Base-by-base conservation (phyloP, 257 asterid genomes). In the Primulina tabacum region DNA sequence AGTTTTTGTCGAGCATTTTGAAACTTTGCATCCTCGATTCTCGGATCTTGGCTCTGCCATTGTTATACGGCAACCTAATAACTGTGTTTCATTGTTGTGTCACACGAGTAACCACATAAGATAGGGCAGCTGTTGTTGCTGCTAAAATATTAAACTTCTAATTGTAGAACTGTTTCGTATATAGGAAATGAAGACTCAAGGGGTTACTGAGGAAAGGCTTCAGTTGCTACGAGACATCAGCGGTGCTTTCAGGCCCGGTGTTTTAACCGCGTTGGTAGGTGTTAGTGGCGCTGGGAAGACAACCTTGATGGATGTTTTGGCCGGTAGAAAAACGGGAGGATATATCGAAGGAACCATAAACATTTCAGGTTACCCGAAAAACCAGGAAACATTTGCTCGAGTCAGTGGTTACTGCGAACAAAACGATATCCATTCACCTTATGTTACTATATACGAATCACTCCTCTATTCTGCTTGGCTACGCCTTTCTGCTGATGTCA, bases 281-380 rank as follows among this genome's bases (percentile, higher is more conserved):
- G 95, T 90, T 28, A 90, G 96, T 77, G 97, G 97, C 35, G 97
- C 97, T 34, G 97, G 97, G 81, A 90, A 90, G 83, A 88, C 97
- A 28, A 90, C 97, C 32, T 83, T 90, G 65, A 90, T 90, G 97
- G 97, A 90, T 68, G 97, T 90, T 67, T 82, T 90, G 63, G 97
- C 96, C 0, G 97, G 97, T 55, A 75, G 97, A 67, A 90, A 90
- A 38, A 90, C 97, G 1, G 96, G 94, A 18, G 97, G 97, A 1
- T 81, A 85, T 64, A 88, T 78, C 0, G 97, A 90, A 85, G 97
- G 96, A 69, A 18, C 77, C 81, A 88, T 90, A 40, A 90, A 75
- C 63, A 79, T 90, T 68, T 88, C 97, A 0, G 96, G 97, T 16
- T 88, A 81, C 73, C 92, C 92, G 2, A 88, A 90, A 80, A 87